Conservation (phyloP, 2,329 filamentous ascomycete species). For the Aspergillus novoparasiticus region DNA sequence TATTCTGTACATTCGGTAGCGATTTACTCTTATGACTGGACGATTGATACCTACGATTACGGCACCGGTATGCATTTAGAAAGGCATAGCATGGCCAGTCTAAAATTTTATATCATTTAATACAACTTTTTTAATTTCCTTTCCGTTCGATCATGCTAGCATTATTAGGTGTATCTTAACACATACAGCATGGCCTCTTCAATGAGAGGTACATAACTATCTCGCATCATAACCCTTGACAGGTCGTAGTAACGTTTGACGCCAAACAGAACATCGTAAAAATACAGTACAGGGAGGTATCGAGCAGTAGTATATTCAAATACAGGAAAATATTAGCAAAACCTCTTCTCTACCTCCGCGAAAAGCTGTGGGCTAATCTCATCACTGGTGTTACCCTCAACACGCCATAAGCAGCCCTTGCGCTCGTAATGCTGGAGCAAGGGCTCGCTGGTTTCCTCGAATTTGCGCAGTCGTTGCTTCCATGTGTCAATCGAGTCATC, state of each 20-base stretch:
- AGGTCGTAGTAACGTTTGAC: slow-evolving; percentile 11
- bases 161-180: slow-evolving; percentile 2
- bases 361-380: slow-evolving; percentile 93
- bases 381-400: slow-evolving; percentile 85
- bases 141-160: neutral
- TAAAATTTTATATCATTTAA: too few relatives aligned
- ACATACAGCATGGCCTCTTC: neutral
- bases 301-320: slow-evolving; percentile 13
- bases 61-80: neutral
- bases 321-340: slow-evolving; percentile 48
- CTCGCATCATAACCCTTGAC: slow-evolving; percentile 7
- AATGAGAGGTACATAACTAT: neutral
- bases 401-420: slow-evolving; percentile 81
- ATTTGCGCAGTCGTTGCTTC: slow-evolving; percentile 75
- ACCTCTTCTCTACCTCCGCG: slow-evolving; percentile 77
- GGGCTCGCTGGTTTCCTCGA: slow-evolving; percentile 82
- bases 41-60: slow-evolving; percentile 9
- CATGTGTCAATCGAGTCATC: slow-evolving; percentile 90
- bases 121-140: neutral
- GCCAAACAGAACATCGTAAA: slow-evolving; percentile 13
- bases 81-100: neutral
- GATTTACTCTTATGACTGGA: slow-evolving; percentile 7
- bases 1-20: neutral
- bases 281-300: slow-evolving; percentile 23
- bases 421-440: slow-evolving; percentile 86